These are phyloP conservation scores for Aaosphaeria arxii DNA, from an alignment of 2,329 filamentous ascomycete species.

Conservation along the genomic window DNA sequence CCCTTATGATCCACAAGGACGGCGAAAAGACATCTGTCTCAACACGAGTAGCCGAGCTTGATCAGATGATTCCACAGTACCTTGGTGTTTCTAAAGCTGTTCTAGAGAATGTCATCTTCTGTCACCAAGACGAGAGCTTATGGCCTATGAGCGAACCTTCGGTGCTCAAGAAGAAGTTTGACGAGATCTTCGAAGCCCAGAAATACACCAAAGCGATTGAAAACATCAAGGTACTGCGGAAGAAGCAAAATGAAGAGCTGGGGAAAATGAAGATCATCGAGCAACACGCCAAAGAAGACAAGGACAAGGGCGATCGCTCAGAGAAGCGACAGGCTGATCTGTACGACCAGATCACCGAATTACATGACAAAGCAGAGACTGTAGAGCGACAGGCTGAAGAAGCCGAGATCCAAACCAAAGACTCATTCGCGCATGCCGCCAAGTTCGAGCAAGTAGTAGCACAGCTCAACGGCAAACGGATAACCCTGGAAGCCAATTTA, in stretches of 20 bases:
- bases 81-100: constrained; percentile 88
- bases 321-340: constrained; percentile 55
- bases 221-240: constrained; percentile 83
- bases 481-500: constrained; percentile 68
- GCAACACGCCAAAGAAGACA: constrained; percentile 74
- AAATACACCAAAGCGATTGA: constrained; percentile 98
- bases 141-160: constrained; percentile 93
- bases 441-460: constrained; percentile 73
- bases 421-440: constrained; percentile 70
- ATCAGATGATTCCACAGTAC: constrained; percentile 78
- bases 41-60: constrained; percentile 75
- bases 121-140: constrained; percentile 94
- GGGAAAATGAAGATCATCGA: constrained; percentile 71
- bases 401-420: constrained; percentile 51
- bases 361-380: constrained; percentile 20
- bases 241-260: constrained; percentile 76
- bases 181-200: constrained; percentile 94
- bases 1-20: constrained; percentile 70
- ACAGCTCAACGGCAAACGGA: constrained; percentile 71
- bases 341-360: constrained; percentile 61
- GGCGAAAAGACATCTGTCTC: constrained; percentile 79
- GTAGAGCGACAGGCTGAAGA: constrained; percentile 32
- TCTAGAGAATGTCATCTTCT: constrained; percentile 94
- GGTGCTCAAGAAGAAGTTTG: constrained; percentile 87
- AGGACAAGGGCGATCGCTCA: constrained; percentile 73